Evolutionary conservation across 106 monocot species (phyloP), one percentile per base, ranked within the genome.

Genomic region (Acanthochlamys bracteata): DNA sequence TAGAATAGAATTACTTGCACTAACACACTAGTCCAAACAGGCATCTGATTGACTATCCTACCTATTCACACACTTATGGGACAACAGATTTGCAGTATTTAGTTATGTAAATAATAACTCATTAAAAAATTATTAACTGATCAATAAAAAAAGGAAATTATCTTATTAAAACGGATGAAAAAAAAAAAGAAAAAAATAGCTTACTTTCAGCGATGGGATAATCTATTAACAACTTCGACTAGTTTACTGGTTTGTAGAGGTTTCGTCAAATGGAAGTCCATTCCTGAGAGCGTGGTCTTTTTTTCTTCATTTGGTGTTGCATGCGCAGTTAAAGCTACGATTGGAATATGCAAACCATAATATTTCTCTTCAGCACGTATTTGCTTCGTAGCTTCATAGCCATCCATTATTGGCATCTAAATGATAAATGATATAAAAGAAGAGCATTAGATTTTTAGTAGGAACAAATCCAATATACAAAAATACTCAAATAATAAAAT

Each of bases 341-440:
- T 83, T 11, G 88, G 92, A 33, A 89, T 75, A 58, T 77, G 91
- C 20, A 80, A 1, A 3, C 75, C 92, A 52, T 88, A 85, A 16
- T 17, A 52, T 22, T 73, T 85, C 71, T 85, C 88, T 45, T 75
- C 83, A 39, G 46, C 47, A 0, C 96, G 75, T 43, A 98, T 98
- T 8, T 54, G 69, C 49, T 39, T 83, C 20, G 96, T 83, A 39
- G 85, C 88, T 53, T 98, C 88, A 71, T 85, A 91, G 6, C 96
- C 96, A 71, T 91, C 63, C 96, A 98, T 98, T 11, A 73, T 19
- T 43, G 96, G 96, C 96, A 98, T 98, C 91, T 98, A n/a, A 59
- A 21, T 46, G 41, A 55, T 24, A 43, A 45, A 70, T 53, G 17
- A 45, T 45, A 45, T n/a, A n/a, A n/a, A n/a, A n/a, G n/a, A n/a